These are phyloP conservation scores for Nannizzia gypsea DNA, from an alignment of 2,329 filamentous ascomycete species.

Conservation along the genomic window DNA sequence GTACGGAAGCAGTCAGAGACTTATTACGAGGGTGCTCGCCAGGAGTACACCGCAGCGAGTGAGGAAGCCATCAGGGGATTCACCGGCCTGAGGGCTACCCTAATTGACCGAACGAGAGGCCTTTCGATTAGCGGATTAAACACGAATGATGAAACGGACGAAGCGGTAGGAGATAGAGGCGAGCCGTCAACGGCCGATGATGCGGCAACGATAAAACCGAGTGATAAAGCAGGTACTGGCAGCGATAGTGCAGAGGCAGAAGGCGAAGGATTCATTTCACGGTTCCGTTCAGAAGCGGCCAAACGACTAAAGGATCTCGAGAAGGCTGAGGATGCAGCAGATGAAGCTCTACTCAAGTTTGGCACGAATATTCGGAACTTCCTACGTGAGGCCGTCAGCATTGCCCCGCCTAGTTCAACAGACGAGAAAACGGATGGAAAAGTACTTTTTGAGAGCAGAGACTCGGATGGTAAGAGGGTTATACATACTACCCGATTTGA, in stretches of 20 bases:
- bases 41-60: slow-evolving; percentile 68
- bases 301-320: slow-evolving; percentile 82
- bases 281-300: slow-evolving; percentile 63
- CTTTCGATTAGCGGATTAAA: slow-evolving; percentile 49
- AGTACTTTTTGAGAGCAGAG: slow-evolving; percentile 87
- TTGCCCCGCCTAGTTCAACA: slow-evolving; percentile 56
- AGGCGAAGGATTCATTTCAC: slow-evolving; percentile 57
- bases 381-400: slow-evolving; percentile 76
- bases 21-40: slow-evolving; percentile 69
- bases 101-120: slow-evolving; percentile 62
- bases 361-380: slow-evolving; percentile 83
- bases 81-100: slow-evolving; percentile 53
- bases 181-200: slow-evolving; percentile 17
- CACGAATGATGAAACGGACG: slow-evolving; percentile 16
- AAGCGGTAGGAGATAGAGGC: slow-evolving; percentile 18
- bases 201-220: slow-evolving; percentile 5
- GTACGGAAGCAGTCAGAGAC: slow-evolving; percentile 93
- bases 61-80: slow-evolving; percentile 75
- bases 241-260: slow-evolving; percentile 23
- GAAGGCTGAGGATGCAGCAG: slow-evolving; percentile 84
- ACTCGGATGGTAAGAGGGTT: slow-evolving; percentile 75
- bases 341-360: slow-evolving; percentile 86
- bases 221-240: slow-evolving; percentile 20
- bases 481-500: slow-evolving; percentile 93
- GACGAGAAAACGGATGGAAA: slow-evolving; percentile 38